Base-by-base conservation (phyloP, 2,329 filamentous ascomycete species). In the Aspergillus latus region DNA sequence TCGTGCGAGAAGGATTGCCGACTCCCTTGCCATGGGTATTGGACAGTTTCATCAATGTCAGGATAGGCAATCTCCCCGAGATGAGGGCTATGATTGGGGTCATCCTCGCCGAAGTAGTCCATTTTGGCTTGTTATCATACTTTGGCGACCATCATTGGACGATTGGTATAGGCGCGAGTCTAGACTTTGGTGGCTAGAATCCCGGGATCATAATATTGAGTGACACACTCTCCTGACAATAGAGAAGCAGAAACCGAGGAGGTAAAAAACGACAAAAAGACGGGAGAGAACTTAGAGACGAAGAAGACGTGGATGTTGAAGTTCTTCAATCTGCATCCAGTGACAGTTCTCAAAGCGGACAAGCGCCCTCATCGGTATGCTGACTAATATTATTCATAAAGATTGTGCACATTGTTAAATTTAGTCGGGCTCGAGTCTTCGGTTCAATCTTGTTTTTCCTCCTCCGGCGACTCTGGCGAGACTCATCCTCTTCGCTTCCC, bases 1-100 rank as follows among this genome's bases (percentile, higher is more conserved):
- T 66, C 59, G 11, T 56, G 54, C 8, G 56, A 26, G 9, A 47
- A 44, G 8, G 58, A 40, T 36, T 62, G 56, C 51, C 65, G 64
- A 15, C 26, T 51, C 5, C 59, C 63, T 52, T 69, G 68, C 71
- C 68, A 73, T 43, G 68, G 64, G 32, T 72, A 72, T n/a, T 68
- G 67, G 11, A 67, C 37, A 3, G 59, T 59, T 53, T 72, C 70
- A 56, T 71, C 66, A 55, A 71, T 67, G 49, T 72, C 70, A 8
- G 71, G 70, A 55, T 73, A 73, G 34, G 46, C 52, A 21, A 63
- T 59, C 32, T 69, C 61, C 56, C 67, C 64, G 3, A 61, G 56
- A 49, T 59, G 57, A 49, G 59, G 29, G 21, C 50, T 46, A 15
- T 52, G 61, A 32, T 55, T 57, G 16, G 54, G 16, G 8, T 52